A percentile compares a stretch with the other conserved stretches of the same genome.
Conservation (phyloP, 2,329 filamentous ascomycete genomes). For the Dothidotthia symphoricarpi region DNA sequence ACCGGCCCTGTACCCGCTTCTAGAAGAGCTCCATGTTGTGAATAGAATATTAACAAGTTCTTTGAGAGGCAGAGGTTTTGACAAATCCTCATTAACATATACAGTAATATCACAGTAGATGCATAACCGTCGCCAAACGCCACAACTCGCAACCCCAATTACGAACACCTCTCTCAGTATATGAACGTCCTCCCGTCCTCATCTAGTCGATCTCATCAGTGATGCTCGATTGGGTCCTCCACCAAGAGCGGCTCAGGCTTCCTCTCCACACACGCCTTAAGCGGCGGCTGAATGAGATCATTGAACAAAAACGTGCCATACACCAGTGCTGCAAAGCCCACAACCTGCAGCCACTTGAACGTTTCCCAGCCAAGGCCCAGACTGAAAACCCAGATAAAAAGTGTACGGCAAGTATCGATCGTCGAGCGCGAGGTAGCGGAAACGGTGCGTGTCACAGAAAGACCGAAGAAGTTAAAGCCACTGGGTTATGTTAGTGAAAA, state of each 20-base stretch:
- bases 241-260: slow-evolving; percentile 65
- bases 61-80: too few relatives aligned
- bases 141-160: neutral
- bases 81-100: too few relatives aligned
- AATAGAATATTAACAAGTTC: too few relatives aligned
- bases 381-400: slow-evolving; percentile 97
- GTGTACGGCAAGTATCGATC: slow-evolving; percentile 93
- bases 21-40: too few relatives aligned
- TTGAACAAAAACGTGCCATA: slow-evolving; percentile 98
- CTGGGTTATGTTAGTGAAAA: slow-evolving; percentile 47
- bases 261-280: slow-evolving; percentile 62
- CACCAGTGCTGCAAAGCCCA: slow-evolving; percentile 83
- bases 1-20: too few relatives aligned
- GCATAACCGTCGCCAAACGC: slow-evolving; percentile 1
- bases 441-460: slow-evolving; percentile 85
- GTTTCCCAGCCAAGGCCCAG: slow-evolving; percentile 92
- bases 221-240: slow-evolving; percentile 81
- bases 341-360: slow-evolving; percentile 95
- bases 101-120: too few relatives aligned
- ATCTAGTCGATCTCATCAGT: slow-evolving; percentile 7
- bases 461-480: slow-evolving; percentile 97
- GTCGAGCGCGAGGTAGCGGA: slow-evolving; percentile 92
- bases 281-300: slow-evolving; percentile 80
- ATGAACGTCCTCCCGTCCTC: neutral
- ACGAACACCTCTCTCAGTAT: neutral